These are phyloP conservation scores for Debaryomycetaceae sp. DNA, from an alignment of 1,139 yeast genomes.

Conservation along the genomic window DNA sequence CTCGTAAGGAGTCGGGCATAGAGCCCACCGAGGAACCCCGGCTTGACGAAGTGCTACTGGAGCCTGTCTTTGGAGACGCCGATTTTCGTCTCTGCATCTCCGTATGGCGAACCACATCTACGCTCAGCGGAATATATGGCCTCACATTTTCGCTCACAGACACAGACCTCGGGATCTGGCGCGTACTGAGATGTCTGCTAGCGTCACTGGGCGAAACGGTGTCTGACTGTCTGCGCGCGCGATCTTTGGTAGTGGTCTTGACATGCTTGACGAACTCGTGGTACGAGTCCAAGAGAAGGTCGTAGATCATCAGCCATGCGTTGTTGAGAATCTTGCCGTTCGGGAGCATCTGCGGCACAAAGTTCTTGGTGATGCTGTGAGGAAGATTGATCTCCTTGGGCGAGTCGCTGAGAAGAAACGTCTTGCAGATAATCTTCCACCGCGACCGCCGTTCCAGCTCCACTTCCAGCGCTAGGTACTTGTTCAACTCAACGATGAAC, in stretches of 20 bases:
- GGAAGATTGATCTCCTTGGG: conserved; percentile 36
- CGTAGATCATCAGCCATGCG: conserved; percentile 26
- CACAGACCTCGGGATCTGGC: conserved; percentile 4
- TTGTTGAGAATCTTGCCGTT: conserved; percentile 10
- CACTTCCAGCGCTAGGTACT: conserved; percentile 14
- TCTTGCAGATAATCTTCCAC: conserved; percentile 26
- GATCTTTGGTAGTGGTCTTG: conserved; percentile 7
- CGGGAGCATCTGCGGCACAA: conserved; percentile 13
- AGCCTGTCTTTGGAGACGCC: not conserved
- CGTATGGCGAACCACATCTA: not conserved
- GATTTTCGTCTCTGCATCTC: not conserved
- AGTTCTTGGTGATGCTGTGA: conserved; percentile 14
- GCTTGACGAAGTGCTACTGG: conserved; percentile 11
- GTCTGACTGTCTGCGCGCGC: conserved; percentile 5
- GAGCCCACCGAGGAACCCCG: conserved; percentile 21
- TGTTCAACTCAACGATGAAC: conserved; percentile 29
- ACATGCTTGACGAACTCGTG: conserved; percentile 27
- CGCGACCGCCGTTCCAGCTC: conserved; percentile 10
- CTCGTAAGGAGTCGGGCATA: conserved; percentile 16
- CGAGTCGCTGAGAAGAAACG: conserved; percentile 25
- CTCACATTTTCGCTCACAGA: conserved; percentile 1
- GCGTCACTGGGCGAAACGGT: conserved; percentile 3
- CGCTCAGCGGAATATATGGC: not conserved
- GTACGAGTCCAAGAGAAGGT: conserved; percentile 31
- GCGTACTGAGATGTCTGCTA: not conserved